phyloP scores from a whole-genome alignment of 2,329 filamentous ascomycete genomes.

The Drechslera avenae region DNA sequence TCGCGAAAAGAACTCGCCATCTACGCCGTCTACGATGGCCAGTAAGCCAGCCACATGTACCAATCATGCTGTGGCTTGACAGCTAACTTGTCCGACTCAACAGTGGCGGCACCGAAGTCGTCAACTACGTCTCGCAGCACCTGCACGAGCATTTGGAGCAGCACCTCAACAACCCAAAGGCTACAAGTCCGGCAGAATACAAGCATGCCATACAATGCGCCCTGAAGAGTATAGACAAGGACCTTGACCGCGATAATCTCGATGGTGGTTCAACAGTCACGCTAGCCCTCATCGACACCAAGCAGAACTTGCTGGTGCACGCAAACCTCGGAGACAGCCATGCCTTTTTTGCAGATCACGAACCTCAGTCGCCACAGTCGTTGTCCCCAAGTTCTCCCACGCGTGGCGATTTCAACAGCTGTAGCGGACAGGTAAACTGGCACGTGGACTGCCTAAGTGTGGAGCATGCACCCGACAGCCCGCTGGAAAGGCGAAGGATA shows the following conservation, averaged over 20 bases:
- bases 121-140: slow-evolving; percentile 23
- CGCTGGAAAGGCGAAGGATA: slow-evolving; percentile 26
- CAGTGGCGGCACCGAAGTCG: slow-evolving; percentile 28
- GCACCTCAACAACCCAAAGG: slow-evolving; percentile 18
- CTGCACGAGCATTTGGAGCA: slow-evolving; percentile 28
- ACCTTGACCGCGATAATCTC: slow-evolving; percentile 23
- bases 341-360: slow-evolving; percentile 23
- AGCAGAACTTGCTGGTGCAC: slow-evolving; percentile 28
- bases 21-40: slow-evolving; percentile 33
- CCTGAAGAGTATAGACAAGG: slow-evolving; percentile 25
- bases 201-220: slow-evolving; percentile 29
- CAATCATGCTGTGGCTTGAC: background rate
- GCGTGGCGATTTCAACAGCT: slow-evolving; percentile 2
- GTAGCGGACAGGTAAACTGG: slow-evolving; percentile 20
- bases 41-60: slow-evolving; percentile 17
- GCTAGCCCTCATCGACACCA: slow-evolving; percentile 27
- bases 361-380: slow-evolving; percentile 7
- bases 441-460: slow-evolving; percentile 23
- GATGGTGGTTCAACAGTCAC: slow-evolving; percentile 33
- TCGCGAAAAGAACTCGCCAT: slow-evolving; percentile 31
- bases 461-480: slow-evolving; percentile 26
- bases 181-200: slow-evolving; percentile 25
- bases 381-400: slow-evolving; percentile 8
- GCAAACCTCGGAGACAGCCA: slow-evolving; percentile 34
- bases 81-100: slow-evolving; percentile 5